Evolutionary conservation across 148 eudicot species (phyloP).

Genomic region (Rhododendron ferrugineum): DNA sequence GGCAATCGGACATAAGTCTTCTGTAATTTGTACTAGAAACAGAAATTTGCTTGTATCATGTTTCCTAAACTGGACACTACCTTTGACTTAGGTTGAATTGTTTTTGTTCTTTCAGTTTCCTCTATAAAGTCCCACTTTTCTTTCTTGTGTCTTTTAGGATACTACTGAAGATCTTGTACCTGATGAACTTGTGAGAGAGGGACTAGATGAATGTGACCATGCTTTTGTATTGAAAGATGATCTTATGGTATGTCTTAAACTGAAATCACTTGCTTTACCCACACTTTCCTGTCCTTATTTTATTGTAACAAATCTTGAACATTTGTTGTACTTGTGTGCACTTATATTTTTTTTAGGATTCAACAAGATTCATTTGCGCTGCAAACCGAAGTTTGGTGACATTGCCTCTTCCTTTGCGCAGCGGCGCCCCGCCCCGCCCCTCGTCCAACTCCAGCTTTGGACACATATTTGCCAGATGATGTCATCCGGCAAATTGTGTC

Average conservation of each 20-base stretch:
- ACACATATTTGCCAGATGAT: no score
- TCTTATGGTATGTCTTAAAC: constrained; percentile 20
- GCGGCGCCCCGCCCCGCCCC: no score
- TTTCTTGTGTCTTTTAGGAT: constrained; percentile 40
- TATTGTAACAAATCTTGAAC: neutral
- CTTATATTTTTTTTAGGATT: neutral
- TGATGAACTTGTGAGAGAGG: constrained; percentile 35
- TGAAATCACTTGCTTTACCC: neutral
- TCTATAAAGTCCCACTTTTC: neutral
- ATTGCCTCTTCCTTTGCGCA: no score
- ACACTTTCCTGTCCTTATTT: neutral
- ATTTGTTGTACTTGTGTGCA: neutral
- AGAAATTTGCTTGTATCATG: neutral
- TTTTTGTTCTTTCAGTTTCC: neutral
- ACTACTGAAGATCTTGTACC: constrained; percentile 30
- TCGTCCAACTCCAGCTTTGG: no score
- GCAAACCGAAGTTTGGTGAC: no score
- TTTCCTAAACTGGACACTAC: neutral
- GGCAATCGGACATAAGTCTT: neutral
- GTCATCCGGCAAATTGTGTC: no score
- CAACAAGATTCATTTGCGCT: no score
- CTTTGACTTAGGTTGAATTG: neutral
- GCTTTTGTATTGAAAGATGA: constrained; percentile 80
- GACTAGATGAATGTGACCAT: constrained; percentile 79
- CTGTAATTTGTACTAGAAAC: neutral